Conservation (phyloP, 768 basidiomycete genomes). For the Xerocomus spinulosus region DNA sequence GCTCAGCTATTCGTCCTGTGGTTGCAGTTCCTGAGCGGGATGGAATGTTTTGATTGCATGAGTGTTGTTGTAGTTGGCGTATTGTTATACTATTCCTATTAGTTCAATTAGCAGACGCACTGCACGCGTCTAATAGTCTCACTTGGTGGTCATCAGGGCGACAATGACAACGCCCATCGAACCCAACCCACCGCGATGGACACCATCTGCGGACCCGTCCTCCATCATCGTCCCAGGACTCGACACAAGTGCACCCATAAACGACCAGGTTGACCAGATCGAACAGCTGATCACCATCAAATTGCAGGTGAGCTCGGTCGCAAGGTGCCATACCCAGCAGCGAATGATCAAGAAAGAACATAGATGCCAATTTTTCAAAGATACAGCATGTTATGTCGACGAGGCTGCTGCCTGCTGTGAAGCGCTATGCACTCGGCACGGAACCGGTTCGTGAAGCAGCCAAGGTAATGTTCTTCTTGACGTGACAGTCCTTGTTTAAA, state of each 20-base stretch:
- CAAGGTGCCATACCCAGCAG: neutral
- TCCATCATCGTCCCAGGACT: conserved; percentile 69
- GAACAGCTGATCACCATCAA: conserved; percentile 93
- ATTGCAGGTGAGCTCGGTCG: conserved; percentile 58
- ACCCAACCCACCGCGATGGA: conserved; percentile 65
- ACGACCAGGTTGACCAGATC: conserved; percentile 89
- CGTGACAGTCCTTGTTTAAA: neutral
- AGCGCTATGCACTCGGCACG: conserved; percentile 81
- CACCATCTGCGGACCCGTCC: conserved; percentile 57
- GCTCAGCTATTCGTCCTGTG: conserved; percentile 41
- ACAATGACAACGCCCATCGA: conserved; percentile 37
- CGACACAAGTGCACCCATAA: conserved; percentile 60
- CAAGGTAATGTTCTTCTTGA: conserved; percentile 52
- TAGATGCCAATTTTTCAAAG: conserved; percentile 90
- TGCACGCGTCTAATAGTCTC: neutral
- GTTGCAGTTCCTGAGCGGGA: conserved; percentile 52
- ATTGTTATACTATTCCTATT: too few relatives aligned
- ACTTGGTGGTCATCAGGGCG: too few relatives aligned
- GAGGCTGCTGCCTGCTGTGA: conserved; percentile 81
- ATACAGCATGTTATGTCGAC: conserved; percentile 83
- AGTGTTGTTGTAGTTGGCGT: neutral
- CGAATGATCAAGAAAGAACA: conserved; percentile 49
- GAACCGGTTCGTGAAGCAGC: conserved; percentile 89
- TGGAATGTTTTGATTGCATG: conserved; percentile 51
- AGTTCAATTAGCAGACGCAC: conserved; percentile 8